Conservation (phyloP, 2,329 filamentous ascomycete species). For the Ascocoryne sarcoides region DNA sequence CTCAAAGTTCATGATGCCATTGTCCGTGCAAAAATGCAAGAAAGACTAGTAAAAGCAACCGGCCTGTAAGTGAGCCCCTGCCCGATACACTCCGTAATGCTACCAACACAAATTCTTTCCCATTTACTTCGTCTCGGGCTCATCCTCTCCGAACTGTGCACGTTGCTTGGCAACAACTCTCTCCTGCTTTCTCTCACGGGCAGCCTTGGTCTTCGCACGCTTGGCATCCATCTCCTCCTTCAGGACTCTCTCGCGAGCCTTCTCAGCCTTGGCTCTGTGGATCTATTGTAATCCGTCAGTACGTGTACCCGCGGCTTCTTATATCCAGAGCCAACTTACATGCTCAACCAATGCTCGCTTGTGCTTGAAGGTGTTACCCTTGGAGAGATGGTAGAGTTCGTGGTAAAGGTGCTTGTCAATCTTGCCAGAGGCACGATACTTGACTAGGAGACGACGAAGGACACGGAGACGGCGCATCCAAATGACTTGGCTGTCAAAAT, state of each 20-base stretch:
- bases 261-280: slow-evolving; percentile 99
- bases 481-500: slow-evolving; percentile 69
- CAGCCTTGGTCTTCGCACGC: slow-evolving; percentile 99
- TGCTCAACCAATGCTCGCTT: slow-evolving; percentile 99
- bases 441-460: slow-evolving; percentile 96
- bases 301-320: background rate
- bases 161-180: slow-evolving; percentile 85
- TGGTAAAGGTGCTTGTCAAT: slow-evolving; percentile 99
- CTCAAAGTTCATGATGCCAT: slow-evolving; percentile 29
- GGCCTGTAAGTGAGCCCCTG: slow-evolving; percentile 27
- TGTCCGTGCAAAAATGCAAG: slow-evolving; percentile 28
- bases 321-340: slow-evolving; percentile 55
- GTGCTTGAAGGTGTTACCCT: slow-evolving; percentile 99
- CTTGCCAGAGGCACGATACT: slow-evolving; percentile 99
- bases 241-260: slow-evolving; percentile 87
- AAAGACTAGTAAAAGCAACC: slow-evolving; percentile 30
- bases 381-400: slow-evolving; percentile 99
- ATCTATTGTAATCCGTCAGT: slow-evolving; percentile 52
- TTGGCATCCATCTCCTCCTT: slow-evolving; percentile 99
- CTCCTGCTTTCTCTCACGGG: slow-evolving; percentile 95
- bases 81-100: slow-evolving; percentile 28
- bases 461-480: slow-evolving; percentile 99
- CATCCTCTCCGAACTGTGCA: slow-evolving; percentile 67
- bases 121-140: slow-evolving; percentile 34
- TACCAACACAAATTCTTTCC: slow-evolving; percentile 24